Conservation (phyloP, 768 basidiomycete genomes). For the Crepidotus variabilis region DNA sequence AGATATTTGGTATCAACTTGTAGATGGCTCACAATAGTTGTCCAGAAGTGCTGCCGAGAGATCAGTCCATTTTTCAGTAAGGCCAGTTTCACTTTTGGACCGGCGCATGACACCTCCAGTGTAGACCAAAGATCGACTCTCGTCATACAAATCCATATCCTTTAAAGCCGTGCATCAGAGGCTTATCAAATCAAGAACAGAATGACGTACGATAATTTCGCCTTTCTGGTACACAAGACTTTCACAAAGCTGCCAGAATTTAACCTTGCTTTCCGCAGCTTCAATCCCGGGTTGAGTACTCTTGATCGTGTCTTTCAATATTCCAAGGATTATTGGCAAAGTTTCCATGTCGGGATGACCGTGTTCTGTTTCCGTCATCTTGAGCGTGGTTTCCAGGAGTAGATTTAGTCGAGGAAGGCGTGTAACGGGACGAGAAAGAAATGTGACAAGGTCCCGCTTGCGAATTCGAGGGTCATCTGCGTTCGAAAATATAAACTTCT, state of each 20-base stretch:
- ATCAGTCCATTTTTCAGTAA: constrained; percentile 63
- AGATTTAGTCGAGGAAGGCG: constrained; percentile 81
- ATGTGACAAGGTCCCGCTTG: constrained; percentile 76
- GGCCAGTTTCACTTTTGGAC: constrained; percentile 59
- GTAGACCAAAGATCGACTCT: constrained; percentile 69
- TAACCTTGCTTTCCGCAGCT: constrained; percentile 88
- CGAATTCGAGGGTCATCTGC: constrained; percentile 61
- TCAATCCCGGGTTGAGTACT: constrained; percentile 88
- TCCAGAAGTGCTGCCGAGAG: constrained; percentile 66
- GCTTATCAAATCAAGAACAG: background rate
- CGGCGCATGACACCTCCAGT: constrained; percentile 61
- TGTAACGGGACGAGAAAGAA: constrained; percentile 83
- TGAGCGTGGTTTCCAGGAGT: constrained; percentile 65
- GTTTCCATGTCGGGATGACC: constrained; percentile 80
- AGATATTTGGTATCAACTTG: background rate
- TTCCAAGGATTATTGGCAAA: constrained; percentile 65
- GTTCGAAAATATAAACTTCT: constrained; percentile 58
- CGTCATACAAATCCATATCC: constrained; percentile 82
- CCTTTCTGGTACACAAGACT: constrained; percentile 70
- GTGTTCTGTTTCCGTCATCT: constrained; percentile 56
- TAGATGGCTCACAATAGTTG: constrained; percentile 58
- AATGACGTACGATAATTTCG: constrained; percentile 69
- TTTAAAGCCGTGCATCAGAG: constrained; percentile 23
- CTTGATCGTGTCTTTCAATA: constrained; percentile 72
- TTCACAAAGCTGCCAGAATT: constrained; percentile 80